Conservation (phyloP, 2,329 filamentous ascomycete species). For the Colletotrichum sp. region DNA sequence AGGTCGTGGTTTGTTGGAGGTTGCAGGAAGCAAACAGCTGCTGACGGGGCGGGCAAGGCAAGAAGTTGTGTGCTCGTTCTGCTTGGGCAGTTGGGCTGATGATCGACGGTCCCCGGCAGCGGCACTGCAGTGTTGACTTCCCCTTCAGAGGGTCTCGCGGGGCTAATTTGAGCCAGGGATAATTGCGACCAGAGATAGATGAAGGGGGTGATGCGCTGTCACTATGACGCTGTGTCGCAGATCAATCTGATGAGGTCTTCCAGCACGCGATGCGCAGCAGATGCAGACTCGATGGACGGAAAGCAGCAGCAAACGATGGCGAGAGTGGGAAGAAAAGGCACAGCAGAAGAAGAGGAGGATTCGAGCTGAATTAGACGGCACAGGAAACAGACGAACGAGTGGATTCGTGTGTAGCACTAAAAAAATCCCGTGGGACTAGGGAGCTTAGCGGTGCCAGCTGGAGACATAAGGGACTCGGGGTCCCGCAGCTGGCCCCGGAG, state of each 20-base stretch:
- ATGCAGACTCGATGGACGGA: not conserved
- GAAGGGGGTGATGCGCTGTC: conserved; percentile 18
- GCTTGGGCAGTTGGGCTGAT: conserved; percentile 5
- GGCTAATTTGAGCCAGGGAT: conserved; percentile 14
- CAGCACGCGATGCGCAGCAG: not conserved
- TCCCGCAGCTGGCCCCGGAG: not conserved
- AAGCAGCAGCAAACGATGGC: not conserved
- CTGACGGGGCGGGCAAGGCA: not conserved
- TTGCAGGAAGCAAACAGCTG: not conserved
- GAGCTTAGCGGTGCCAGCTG: not conserved
- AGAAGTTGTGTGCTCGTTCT: not conserved
- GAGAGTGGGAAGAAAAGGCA: not conserved
- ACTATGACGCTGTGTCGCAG: conserved; percentile 11
- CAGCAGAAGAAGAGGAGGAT: not conserved
- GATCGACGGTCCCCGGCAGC: conserved; percentile 11
- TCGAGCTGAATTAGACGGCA: not conserved
- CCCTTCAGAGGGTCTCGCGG: conserved; percentile 15
- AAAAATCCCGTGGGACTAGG: not conserved
- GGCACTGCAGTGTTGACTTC: not conserved
- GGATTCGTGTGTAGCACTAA: conserved; percentile 1
- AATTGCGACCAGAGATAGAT: conserved; percentile 8
- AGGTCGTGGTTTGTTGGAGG: not conserved
- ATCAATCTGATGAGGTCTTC: not conserved
- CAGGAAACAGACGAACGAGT: conserved; percentile 9
- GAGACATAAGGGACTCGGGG: not conserved